Conservation (phyloP, 257 asterid species). For the Solanum pimpinellifolium region DNA sequence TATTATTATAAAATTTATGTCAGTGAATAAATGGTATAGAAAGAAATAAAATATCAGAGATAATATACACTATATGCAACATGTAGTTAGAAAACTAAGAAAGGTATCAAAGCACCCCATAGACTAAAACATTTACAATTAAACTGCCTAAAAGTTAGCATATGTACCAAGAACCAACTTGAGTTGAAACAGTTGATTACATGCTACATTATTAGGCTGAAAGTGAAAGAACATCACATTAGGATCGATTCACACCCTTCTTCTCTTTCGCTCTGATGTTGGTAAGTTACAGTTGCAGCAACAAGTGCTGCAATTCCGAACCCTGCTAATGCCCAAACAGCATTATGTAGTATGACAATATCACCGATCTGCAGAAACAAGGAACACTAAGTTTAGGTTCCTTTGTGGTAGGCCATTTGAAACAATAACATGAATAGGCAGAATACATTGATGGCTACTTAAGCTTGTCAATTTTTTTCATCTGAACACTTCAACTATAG, state of each 20-base stretch:
- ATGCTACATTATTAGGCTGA: neutral
- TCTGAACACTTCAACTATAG: neutral
- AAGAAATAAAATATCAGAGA: neutral
- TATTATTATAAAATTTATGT: neutral
- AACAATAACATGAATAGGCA: neutral
- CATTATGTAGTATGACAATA: neutral
- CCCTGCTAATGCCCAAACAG: constrained; percentile 18
- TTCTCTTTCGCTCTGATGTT: constrained; percentile 10
- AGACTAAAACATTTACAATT: neutral
- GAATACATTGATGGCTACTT: neutral
- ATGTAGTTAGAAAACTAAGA: neutral
- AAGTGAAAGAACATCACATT: constrained; percentile 2
- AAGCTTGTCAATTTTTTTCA: neutral
- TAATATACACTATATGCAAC: neutral
- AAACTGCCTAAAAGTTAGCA: neutral
- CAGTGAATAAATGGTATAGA: neutral
- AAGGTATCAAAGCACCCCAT: neutral
- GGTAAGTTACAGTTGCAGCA: constrained; percentile 7
- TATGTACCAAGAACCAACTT: neutral
- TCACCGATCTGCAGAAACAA: constrained; percentile 22
- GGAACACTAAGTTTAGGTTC: neutral
- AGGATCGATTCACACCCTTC: constrained; percentile 31
- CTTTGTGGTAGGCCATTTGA: neutral
- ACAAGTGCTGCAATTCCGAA: constrained; percentile 16
- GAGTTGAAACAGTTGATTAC: neutral